Base-by-base conservation (phyloP, 2,329 filamentous ascomycete species). In the Colletotrichum abscissum region DNA sequence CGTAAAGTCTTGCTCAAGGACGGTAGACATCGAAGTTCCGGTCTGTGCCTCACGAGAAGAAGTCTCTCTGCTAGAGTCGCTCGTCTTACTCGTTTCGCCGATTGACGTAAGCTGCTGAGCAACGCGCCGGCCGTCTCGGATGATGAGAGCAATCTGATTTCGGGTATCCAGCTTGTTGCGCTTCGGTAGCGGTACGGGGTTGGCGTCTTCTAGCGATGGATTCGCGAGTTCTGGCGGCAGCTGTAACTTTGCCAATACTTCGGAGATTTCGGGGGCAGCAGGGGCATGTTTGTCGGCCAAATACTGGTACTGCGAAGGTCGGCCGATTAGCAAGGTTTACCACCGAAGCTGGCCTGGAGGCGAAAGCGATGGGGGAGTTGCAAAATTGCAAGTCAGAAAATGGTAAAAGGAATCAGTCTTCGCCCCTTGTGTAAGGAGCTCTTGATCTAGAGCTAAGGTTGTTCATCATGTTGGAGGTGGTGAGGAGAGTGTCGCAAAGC, bases 1-100 rank as follows among this genome's bases (percentile, higher is more conserved):
- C 22, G 95, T 98, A 78, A 98, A 98, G 83, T 98, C 95, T 84
- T 93, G 93, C 84, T 98, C 95, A 79, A 97, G 85, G 49, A 90
- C 87, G 63, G 89, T 91, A 66, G 91, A 91, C 80, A 90, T 86
- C 74, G 91, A 89, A 22, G 91, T 91, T 79, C 83, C 76, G 55
- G 82, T 82, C 65, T 84, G 83, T 46, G 82, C 83, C 42, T 84
- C 84, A 58, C 83, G 84, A 22, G 87, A 87, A 49, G 82, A 78
- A 11, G 85, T 85, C 73, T 85, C 84, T 79, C 85, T 85, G 79
- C 85, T 89, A 63, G 88, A 88, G 64, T 78, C 83, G 70, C 82
- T 87, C 54, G 84, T 87, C 79, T 88, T 88, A 82, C 88, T 88
- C 76, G 83, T 84, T 79, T 87, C 85, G 75, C 82, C 82, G 69